Percentiles rank a stretch among this genome's conserved stretches.
Evolutionary conservation across 1,284 basidiomycete genomes (phyloP).

Genomic region (Stereum hirsutum): DNA sequence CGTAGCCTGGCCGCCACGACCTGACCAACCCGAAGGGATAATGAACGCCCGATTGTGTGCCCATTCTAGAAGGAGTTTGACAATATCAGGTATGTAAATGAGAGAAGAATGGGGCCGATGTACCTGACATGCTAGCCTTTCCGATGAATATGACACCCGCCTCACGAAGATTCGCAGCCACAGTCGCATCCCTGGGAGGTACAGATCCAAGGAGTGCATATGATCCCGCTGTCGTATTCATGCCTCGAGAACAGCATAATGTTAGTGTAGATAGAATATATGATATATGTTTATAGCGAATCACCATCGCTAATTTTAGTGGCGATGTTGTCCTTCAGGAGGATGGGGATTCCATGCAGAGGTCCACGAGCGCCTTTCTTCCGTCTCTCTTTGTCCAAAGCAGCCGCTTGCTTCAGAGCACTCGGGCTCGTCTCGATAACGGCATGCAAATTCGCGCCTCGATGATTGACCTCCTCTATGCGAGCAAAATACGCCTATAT

Average conservation of each 20-base stretch:
- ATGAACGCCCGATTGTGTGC: constrained; percentile 17
- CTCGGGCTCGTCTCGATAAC: constrained; percentile 56
- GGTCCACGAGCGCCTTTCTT: constrained; percentile 36
- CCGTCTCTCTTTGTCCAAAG: constrained; percentile 45
- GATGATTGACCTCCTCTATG: constrained; percentile 63
- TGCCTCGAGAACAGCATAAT: constrained; percentile 27
- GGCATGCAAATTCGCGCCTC: constrained; percentile 50
- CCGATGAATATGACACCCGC: constrained; percentile 37
- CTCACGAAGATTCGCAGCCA: constrained; percentile 26
- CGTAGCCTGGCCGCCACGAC: constrained; percentile 19
- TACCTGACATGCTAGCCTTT: constrained; percentile 19
- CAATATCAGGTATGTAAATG: too few species aligned
- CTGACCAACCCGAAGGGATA: constrained; percentile 19
- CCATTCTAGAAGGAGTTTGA: too few species aligned
- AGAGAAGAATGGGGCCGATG: too few species aligned
- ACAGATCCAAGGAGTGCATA: constrained; percentile 30
- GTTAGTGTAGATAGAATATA: background rate
- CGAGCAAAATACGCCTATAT: constrained; percentile 56
- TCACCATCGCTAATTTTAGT: constrained; percentile 45
- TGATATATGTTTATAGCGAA: background rate
- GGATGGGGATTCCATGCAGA: constrained; percentile 62
- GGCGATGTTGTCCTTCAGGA: constrained; percentile 54
- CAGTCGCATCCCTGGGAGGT: constrained; percentile 30
- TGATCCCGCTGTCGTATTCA: constrained; percentile 46
- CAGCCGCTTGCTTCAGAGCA: constrained; percentile 44